phyloP scores from a whole-genome alignment of 805 yeast species.

The Priceomyces medius region DNA sequence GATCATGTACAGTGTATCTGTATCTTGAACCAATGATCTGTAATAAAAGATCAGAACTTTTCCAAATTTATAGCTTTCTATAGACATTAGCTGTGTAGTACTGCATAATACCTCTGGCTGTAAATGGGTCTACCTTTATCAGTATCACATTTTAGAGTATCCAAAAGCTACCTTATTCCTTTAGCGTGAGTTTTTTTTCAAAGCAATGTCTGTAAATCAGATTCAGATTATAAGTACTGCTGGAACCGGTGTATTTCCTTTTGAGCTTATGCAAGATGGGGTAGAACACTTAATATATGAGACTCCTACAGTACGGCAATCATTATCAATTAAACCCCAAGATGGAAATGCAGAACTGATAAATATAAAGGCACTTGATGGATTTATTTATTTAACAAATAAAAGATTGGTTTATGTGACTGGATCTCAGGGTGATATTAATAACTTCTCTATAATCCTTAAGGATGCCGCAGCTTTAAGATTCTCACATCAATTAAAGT shows the following conservation, averaged over 20 bases:
- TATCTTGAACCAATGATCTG: too few relatives aligned
- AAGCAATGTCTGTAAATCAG: not conserved
- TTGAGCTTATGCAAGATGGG: conserved; percentile 18
- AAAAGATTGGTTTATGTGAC: conserved; percentile 41
- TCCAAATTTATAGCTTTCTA: too few relatives aligned
- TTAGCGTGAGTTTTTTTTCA: too few relatives aligned
- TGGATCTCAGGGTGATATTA: conserved; percentile 40
- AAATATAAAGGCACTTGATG: conserved; percentile 35
- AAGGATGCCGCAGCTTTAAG: conserved; percentile 24
- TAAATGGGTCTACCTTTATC: too few relatives aligned
- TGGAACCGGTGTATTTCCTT: conserved; percentile 14
- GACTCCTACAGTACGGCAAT: conserved; percentile 25
- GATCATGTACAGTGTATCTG: too few relatives aligned
- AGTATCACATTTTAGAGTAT: too few relatives aligned
- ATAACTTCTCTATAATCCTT: conserved; percentile 40
- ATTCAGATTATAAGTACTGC: conserved; percentile 7
- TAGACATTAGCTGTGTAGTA: too few relatives aligned
- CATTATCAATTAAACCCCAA: conserved; percentile 24
- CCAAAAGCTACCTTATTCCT: too few relatives aligned
- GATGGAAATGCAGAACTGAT: conserved; percentile 12
- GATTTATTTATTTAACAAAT: conserved; percentile 42
- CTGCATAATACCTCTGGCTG: too few relatives aligned
- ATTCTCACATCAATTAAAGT: conserved; percentile 39
- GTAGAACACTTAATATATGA: conserved; percentile 13
- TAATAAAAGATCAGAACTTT: too few relatives aligned